Percentiles rank a stretch among this genome's conserved stretches.
phyloP scores from a whole-genome alignment of 2,329 filamentous ascomycete species.

The Aspergillus glaucus region DNA sequence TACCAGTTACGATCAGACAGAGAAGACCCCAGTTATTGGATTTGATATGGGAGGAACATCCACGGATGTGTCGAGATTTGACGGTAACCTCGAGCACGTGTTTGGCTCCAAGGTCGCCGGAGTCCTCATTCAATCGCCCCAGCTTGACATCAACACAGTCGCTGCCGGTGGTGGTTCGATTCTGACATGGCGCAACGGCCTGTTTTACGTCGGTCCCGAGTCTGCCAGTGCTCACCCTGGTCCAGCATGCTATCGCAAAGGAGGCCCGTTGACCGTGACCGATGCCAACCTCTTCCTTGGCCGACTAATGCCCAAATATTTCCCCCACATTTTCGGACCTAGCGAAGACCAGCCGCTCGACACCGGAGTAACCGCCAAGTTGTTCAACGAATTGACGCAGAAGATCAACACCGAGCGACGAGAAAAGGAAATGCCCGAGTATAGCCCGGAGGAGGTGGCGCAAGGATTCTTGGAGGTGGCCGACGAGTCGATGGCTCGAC shows the following conservation, averaged over 20 bases:
- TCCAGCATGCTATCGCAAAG: slow-evolving; percentile 85
- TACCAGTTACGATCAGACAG: slow-evolving; percentile 79
- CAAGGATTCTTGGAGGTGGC: slow-evolving; percentile 77
- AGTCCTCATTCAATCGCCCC: slow-evolving; percentile 84
- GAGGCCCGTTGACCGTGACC: slow-evolving; percentile 83
- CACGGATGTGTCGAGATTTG: slow-evolving; percentile 80
- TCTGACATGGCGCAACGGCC: slow-evolving; percentile 76
- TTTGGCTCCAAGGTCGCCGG: slow-evolving; percentile 89
- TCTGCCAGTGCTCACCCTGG: slow-evolving; percentile 85
- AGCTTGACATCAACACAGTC: slow-evolving; percentile 89
- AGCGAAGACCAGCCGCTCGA: slow-evolving; percentile 76
- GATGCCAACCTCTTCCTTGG: slow-evolving; percentile 86
- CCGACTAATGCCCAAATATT: slow-evolving; percentile 78
- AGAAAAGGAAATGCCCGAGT: slow-evolving; percentile 45
- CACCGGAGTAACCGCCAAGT: slow-evolving; percentile 61
- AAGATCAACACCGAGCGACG: slow-evolving; percentile 65
- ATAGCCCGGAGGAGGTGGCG: slow-evolving; percentile 56
- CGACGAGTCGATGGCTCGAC: slow-evolving; percentile 76
- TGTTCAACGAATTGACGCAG: slow-evolving; percentile 66
- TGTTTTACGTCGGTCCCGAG: slow-evolving; percentile 86
- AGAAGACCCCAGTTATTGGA: slow-evolving; percentile 79
- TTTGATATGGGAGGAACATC: slow-evolving; percentile 95
- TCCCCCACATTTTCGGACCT: slow-evolving; percentile 86
- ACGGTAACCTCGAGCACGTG: slow-evolving; percentile 80
- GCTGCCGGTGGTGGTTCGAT: slow-evolving; percentile 66